Evolutionary conservation across 148 eudicot genomes (phyloP).

Genomic region (Rhododendron williamsianum): DNA sequence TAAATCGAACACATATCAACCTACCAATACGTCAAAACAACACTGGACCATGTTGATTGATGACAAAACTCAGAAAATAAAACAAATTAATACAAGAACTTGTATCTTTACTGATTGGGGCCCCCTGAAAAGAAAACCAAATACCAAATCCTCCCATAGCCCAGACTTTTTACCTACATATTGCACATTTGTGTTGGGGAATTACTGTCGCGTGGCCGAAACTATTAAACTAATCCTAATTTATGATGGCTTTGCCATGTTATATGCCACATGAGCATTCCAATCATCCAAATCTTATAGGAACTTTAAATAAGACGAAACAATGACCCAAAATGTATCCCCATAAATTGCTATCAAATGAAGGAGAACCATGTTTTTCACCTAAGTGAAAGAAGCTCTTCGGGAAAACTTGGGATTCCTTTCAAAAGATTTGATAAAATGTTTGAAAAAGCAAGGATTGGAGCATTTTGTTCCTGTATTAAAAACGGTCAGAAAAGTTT

Average conservation of each 20-base stretch:
- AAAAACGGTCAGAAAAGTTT: background rate
- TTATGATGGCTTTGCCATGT: background rate
- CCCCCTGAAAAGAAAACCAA: background rate
- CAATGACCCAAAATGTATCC: background rate
- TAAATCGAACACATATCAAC: background rate
- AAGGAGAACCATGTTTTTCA: background rate
- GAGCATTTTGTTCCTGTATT: background rate
- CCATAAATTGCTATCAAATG: background rate
- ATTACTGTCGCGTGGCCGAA: background rate
- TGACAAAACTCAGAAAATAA: background rate
- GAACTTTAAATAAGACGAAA: background rate
- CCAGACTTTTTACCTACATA: background rate
- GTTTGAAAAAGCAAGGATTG: background rate
- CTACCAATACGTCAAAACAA: background rate
- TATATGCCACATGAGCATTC: background rate
- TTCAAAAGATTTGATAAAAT: background rate
- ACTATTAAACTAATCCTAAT: background rate
- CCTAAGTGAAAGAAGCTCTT: background rate
- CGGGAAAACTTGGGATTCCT: background rate
- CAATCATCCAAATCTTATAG: background rate
- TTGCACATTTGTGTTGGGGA: background rate
- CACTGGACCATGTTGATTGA: background rate
- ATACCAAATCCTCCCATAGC: background rate
- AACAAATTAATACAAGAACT: background rate
- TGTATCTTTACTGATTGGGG: background rate